A percentile compares a stretch with the other conserved stretches of the same genome.
Evolutionary conservation across 1,284 basidiomycete genomes (phyloP).

Genomic region (Schizopora paradoxa): DNA sequence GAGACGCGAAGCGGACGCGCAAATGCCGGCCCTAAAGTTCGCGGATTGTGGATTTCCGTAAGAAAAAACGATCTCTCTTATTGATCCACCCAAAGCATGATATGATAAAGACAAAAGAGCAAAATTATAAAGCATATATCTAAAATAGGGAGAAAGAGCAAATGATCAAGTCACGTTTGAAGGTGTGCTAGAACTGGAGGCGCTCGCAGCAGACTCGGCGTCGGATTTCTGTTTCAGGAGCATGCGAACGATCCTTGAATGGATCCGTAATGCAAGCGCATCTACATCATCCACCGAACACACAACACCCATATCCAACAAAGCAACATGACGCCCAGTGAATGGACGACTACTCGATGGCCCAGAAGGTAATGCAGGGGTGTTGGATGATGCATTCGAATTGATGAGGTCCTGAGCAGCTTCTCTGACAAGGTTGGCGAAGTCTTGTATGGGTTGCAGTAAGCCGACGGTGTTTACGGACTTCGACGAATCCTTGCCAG

Average conservation of each 20-base stretch:
- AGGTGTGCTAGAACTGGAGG: no score
- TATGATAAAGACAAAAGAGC: no score
- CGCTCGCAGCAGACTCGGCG: no score
- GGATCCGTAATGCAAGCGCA: slow-evolving; percentile 7
- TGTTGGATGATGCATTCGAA: slow-evolving; percentile 16
- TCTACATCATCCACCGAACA: slow-evolving; percentile 46
- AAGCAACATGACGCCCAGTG: slow-evolving; percentile 39
- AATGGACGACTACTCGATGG: background rate
- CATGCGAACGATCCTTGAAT: slow-evolving; percentile 9
- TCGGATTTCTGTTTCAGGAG: no score
- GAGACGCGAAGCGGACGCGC: no score
- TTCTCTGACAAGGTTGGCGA: slow-evolving; percentile 44
- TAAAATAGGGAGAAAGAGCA: no score
- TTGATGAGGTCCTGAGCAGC: slow-evolving; percentile 25
- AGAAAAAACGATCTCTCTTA: no score
- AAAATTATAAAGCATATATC: no score
- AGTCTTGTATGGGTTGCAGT: slow-evolving; percentile 57
- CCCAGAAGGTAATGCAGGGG: slow-evolving; percentile 14
- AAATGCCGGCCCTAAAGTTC: no score
- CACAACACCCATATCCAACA: slow-evolving; percentile 57
- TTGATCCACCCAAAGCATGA: no score
- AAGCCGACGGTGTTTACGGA: slow-evolving; percentile 29
- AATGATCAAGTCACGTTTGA: no score
- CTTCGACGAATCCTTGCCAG: slow-evolving; percentile 2
- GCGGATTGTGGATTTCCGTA: no score